phyloP scores from a whole-genome alignment of 2,329 filamentous ascomycete genomes.

The Leptographium wingfieldii region DNA sequence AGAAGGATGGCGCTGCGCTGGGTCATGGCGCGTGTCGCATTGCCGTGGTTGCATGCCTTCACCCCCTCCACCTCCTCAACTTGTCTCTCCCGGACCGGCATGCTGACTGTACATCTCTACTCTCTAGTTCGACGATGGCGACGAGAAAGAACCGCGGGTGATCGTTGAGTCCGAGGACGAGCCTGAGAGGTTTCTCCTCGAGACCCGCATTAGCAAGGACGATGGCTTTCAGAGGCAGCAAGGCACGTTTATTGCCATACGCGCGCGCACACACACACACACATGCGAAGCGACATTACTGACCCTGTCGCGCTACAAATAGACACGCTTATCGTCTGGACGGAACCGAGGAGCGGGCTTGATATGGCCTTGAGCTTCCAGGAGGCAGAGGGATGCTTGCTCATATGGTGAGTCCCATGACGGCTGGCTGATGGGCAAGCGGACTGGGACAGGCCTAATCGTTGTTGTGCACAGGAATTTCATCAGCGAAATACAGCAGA shows the following conservation, averaged over 20 bases:
- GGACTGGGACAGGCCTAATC: neutral
- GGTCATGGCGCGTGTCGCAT: neutral
- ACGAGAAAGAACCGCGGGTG: slow-evolving; percentile 72
- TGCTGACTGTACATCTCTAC: neutral
- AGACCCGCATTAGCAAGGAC: slow-evolving; percentile 83
- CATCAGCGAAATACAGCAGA: slow-evolving; percentile 72
- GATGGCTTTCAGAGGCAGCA: slow-evolving; percentile 98
- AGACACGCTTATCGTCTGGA: slow-evolving; percentile 99
- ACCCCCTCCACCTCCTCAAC: slow-evolving; percentile 2
- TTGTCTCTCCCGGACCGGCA: neutral
- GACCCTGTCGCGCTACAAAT: slow-evolving; percentile 7
- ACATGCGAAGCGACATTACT: slow-evolving; percentile 10
- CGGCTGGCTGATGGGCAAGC: neutral
- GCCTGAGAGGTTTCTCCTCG: slow-evolving; percentile 67
- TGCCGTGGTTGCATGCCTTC: neutral
- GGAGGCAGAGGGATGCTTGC: slow-evolving; percentile 83
- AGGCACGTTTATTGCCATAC: slow-evolving; percentile 37
- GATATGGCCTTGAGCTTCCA: slow-evolving; percentile 99
- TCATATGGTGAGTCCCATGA: slow-evolving; percentile 59
- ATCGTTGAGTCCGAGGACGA: slow-evolving; percentile 90
- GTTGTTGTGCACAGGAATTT: slow-evolving; percentile 56
- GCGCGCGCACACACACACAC: neutral
- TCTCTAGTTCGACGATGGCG: slow-evolving; percentile 38
- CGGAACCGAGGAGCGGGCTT: slow-evolving; percentile 66
- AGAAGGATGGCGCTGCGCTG: neutral